Base-by-base conservation (phyloP, 1,284 basidiomycete genomes). In the Anthracocystis panici-leucophaei region DNA sequence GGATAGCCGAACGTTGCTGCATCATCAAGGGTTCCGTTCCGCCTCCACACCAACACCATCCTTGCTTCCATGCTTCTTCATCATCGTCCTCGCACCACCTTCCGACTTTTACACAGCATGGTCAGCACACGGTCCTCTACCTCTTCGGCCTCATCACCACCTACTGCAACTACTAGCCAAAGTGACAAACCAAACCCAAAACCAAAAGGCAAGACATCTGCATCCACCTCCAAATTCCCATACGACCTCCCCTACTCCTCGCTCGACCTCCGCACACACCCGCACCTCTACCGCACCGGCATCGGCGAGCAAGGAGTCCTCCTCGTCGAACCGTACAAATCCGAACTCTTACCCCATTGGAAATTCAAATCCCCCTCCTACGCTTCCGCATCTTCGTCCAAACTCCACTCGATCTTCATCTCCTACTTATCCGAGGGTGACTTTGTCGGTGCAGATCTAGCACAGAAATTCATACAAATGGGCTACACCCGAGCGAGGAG, bases 251-350 rank as follows among this genome's bases (percentile, higher is more conserved):
- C 64, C 21, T 74, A 65, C 45, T 5, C 45, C 3, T 23, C 16
- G 0, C 59, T 77, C 10, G 41, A 54, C 23, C 61, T 74, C 3
- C 75, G 66, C 38, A 61, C 66, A 11, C 40, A 62, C 14, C 75
- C 70, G 2, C 52, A 57, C 54, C 67, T 77, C 27, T 77, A 77
- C 59, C 62, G 75, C 23, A 69, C 71, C 0, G 75, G 75, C 44
- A 42, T 66, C 6, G 75, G 75, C 41, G 75, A 77, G 31, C 75
- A 77, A 44, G 75, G 75, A 12, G 75, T 77, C 16, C 57, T 77
- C 20, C 61, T 61, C 57, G 71, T 75, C 2, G 57, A 75, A 21
- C 75, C 75, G 21, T 77, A 77, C 63, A 77, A 77, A 41, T 59
- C 71, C 45, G 72, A 77, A 50, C 40, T 75, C 6, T 35, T 73